Base-by-base conservation (phyloP, 257 asterid species). In the Ocimum tenuiflorum region DNA sequence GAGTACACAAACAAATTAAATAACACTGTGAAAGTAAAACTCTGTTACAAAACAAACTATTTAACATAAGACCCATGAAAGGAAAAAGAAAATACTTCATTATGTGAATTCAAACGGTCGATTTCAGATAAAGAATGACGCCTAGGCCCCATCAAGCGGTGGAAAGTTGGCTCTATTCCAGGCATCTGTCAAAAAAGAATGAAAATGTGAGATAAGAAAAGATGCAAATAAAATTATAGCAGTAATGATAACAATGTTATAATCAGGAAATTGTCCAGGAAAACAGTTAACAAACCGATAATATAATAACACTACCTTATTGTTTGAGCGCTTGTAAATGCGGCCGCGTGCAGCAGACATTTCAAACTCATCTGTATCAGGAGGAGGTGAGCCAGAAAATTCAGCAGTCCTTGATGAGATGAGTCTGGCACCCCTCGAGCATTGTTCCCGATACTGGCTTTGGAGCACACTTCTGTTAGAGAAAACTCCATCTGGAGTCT, bases 281-380 rank as follows among this genome's bases (percentile, higher is more conserved):
- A 18, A 29, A 61, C 49, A 38, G 45, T 46, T 22, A 43, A 39
- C 27, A 47, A 36, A 29, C 23, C 43, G 76, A 67, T 54, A 35
- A 27, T 56, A 55, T 42, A 27, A 27, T 27, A 27, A 27, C 52
- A 64, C 14, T 53, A 88, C 97, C 94, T 88, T 88, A 23, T 66
- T 17, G 56, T 68, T 71, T 1, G 91, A 77, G 71, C 78, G 73
- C 66, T 78, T 74, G 67, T 80, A 94, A 60, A 81, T 57, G 38
- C 91, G 95, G 81, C 97, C 86, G 76, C 97, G 80, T 67, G 97
- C 95, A 39, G 92, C 85, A 73, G 99, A 85, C 75, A 81, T 71
- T 58, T 82, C 95, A 39, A 79, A 64, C 60, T 77, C 86, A 51
- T 46, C 67, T 38, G 74, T 73, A 71, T 69, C 88, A 33, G 68